Percentiles rank a stretch among this genome's conserved stretches.
phyloP scores from a whole-genome alignment of 306 rosid genomes.

The Vigna nakashimae region DNA sequence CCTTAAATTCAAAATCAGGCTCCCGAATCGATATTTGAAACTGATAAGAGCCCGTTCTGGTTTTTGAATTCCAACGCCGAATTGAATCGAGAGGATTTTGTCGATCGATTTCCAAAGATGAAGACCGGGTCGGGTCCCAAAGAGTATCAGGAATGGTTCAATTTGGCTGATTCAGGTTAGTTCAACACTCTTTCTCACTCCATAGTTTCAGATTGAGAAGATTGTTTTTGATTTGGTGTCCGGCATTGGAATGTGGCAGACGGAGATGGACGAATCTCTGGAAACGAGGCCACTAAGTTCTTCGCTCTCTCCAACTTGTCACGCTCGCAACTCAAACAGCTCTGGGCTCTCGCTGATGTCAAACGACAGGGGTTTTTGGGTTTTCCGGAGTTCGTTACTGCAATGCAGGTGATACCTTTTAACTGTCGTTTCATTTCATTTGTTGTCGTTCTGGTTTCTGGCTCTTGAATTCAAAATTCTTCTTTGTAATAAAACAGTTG shows the following conservation, averaged over 20 bases:
- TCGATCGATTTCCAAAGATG: constrained; percentile 46
- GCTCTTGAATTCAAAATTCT: not conserved
- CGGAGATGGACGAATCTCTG: constrained; percentile 82
- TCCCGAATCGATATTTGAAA: not conserved
- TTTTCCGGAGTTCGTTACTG: constrained; percentile 71
- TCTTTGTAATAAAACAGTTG: constrained; percentile 53
- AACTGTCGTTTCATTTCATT: not conserved
- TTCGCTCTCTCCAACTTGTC: constrained; percentile 84
- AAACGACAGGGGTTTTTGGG: constrained; percentile 82
- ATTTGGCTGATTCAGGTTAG: constrained; percentile 81
- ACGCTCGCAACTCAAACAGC: constrained; percentile 85
- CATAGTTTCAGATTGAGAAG: not conserved
- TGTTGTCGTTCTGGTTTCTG: not conserved
- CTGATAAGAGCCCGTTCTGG: not conserved
- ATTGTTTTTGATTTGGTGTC: constrained; percentile 5
- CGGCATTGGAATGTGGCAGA: constrained; percentile 42
- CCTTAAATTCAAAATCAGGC: constrained; percentile 30
- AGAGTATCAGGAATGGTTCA: constrained; percentile 89
- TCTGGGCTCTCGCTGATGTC: constrained; percentile 86
- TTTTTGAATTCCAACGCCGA: constrained; percentile 25
- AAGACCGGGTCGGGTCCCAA: constrained; percentile 62
- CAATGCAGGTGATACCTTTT: constrained; percentile 73
- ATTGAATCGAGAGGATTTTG: not conserved
- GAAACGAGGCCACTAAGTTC: constrained; percentile 81
- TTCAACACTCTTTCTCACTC: not conserved